Conservation (phyloP, 2,329 filamentous ascomycete species). For the Sporothrix globosa region DNA sequence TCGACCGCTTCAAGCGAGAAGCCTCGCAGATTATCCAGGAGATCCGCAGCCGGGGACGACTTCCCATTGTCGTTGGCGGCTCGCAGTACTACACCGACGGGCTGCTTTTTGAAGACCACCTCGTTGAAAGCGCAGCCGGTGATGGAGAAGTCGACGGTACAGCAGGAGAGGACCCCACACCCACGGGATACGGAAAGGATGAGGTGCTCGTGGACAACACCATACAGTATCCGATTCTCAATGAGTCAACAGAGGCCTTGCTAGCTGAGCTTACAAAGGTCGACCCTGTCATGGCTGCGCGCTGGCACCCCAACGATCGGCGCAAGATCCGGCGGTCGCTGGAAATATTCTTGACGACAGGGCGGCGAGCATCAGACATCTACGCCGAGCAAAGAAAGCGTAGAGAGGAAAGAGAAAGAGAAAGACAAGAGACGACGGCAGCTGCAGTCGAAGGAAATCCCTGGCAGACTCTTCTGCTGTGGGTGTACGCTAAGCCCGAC, state of each 20-base stretch:
- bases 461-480: conserved; percentile 73
- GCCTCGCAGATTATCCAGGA: conserved; percentile 72
- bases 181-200: conserved; percentile 29
- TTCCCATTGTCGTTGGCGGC: conserved; percentile 90
- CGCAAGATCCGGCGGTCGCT: conserved; percentile 89
- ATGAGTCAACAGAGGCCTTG: conserved; percentile 71
- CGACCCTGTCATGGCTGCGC: conserved; percentile 84
- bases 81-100: conserved; percentile 95
- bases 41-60: conserved; percentile 73
- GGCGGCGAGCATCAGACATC: conserved; percentile 78
- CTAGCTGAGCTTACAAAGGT: conserved; percentile 73
- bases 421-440: background rate
- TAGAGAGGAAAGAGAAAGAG: conserved; percentile 34
- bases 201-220: background rate
- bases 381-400: conserved; percentile 72
- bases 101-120: conserved; percentile 75
- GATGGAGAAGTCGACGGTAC: background rate
- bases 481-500: conserved; percentile 78
- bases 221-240: conserved; percentile 68
- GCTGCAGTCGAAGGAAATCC: background rate
- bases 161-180: conserved; percentile 36
- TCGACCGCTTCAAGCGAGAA: conserved; percentile 73
- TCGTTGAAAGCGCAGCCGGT: conserved; percentile 53
- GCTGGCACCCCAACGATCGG: conserved; percentile 92
- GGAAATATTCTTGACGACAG: conserved; percentile 85